These are phyloP conservation scores for Citrus medica DNA, from an alignment of 345 rosid species.

Conservation along the genomic window DNA sequence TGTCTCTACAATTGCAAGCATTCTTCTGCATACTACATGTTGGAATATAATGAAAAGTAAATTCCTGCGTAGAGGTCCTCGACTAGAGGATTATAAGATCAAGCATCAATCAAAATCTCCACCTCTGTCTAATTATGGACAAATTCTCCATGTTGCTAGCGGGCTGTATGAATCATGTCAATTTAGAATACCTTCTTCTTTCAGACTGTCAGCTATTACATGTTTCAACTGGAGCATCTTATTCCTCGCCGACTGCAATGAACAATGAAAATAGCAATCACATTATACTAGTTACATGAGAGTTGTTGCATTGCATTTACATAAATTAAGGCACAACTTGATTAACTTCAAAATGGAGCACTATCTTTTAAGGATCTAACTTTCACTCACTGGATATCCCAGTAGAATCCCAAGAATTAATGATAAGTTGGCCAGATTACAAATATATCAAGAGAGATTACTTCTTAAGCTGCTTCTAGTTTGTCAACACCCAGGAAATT, in stretches of 20 bases:
- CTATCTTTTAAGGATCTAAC: too few species aligned
- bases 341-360: not conserved
- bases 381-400: too few species aligned
- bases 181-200: constrained; percentile 35
- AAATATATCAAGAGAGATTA: not conserved
- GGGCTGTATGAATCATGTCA: constrained; percentile 22
- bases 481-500: not conserved
- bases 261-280: constrained; percentile 12
- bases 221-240: constrained; percentile 66
- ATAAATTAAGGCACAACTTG: not conserved
- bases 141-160: not conserved
- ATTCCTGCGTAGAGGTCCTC: not conserved
- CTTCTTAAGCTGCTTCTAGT: not conserved
- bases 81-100: not conserved
- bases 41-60: not conserved
- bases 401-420: too few species aligned
- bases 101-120: not conserved
- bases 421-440: not conserved
- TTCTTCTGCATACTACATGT: not conserved
- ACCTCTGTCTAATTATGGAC: not conserved
- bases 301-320: not conserved
- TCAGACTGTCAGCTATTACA: constrained; percentile 54
- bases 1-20: not conserved
- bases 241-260: constrained; percentile 61
- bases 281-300: not conserved